Conservation (phyloP, 352 stramenopile species). For the Phytophthora agathidicida region DNA sequence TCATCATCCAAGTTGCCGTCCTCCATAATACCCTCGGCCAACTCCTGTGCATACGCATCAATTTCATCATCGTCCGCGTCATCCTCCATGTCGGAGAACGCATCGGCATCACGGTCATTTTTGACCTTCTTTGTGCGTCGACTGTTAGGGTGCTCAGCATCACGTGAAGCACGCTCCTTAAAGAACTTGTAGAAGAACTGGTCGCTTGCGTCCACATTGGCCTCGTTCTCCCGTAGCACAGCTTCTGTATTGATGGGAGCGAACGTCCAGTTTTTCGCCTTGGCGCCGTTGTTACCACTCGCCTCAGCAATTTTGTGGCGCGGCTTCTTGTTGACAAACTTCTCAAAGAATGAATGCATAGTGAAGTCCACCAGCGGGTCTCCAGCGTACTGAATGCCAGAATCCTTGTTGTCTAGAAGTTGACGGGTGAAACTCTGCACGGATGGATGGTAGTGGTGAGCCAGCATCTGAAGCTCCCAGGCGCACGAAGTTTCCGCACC, state of each 20-base stretch:
- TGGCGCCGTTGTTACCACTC: conserved; percentile 20
- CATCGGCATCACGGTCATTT: conserved; percentile 51
- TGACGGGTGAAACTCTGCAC: conserved; percentile 93
- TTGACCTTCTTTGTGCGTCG: conserved; percentile 41
- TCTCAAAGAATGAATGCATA: conserved; percentile 97
- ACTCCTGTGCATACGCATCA: conserved; percentile 87
- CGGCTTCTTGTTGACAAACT: conserved; percentile 99
- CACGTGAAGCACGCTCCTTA: conserved; percentile 73
- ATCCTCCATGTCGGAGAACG: conserved; percentile 61
- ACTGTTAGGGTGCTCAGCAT: conserved; percentile 34
- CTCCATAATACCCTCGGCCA: conserved; percentile 91
- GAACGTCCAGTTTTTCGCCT: conserved; percentile 73
- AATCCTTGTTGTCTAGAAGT: conserved; percentile 56
- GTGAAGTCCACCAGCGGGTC: conserved; percentile 98
- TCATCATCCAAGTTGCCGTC: conserved; percentile 79
- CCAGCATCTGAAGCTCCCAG: conserved; percentile 94
- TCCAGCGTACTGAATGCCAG: conserved; percentile 91
- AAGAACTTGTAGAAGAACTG: conserved; percentile 96
- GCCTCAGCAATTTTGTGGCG: conserved; percentile 46
- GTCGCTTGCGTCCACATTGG: conserved; percentile 79
- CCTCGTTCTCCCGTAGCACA: conserved; percentile 66
- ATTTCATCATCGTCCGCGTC: conserved; percentile 80
- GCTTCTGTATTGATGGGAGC: conserved; percentile 72
- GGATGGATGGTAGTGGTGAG: conserved; percentile 97
- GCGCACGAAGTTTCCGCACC: conserved; percentile 74